A percentile compares a stretch with the other conserved stretches of the same genome.
Conservation (phyloP, 257 asterid genomes). For the Prunella vulgaris region DNA sequence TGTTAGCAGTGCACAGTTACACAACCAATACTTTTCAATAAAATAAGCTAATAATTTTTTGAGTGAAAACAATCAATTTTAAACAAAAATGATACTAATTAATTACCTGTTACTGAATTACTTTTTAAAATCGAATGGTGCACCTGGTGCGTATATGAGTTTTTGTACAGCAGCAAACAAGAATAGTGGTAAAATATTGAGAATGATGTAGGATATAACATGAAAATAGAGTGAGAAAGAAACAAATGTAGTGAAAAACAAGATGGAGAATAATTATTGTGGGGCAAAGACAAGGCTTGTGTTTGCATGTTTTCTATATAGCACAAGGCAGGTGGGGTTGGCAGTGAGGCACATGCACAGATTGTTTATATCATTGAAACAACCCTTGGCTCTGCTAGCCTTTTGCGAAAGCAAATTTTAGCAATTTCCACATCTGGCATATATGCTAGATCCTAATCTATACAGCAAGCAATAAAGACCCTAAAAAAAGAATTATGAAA, state of each 20-base stretch:
- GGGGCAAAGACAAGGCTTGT: constrained; percentile 12
- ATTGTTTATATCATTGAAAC: constrained; percentile 25
- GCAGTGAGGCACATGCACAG: constrained; percentile 24
- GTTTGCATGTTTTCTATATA: constrained; percentile 8
- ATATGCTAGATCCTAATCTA: constrained; percentile 8
- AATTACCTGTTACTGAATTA: too few relatives aligned
- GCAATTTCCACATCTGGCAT: constrained; percentile 31
- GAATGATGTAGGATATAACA: not conserved
- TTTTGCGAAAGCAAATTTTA: constrained; percentile 25
- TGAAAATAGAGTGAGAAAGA: not conserved
- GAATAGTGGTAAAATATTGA: not conserved
- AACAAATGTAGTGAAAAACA: not conserved
- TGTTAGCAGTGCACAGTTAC: not conserved
- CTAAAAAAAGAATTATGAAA: not conserved
- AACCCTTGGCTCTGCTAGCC: constrained; percentile 12
- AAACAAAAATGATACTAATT: too few relatives aligned
- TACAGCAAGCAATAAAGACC: constrained; percentile 20
- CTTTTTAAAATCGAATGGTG: too few relatives aligned
- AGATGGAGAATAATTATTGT: constrained; percentile 5
- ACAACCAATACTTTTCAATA: not conserved
- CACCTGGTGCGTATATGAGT: too few relatives aligned
- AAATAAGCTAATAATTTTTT: too few relatives aligned
- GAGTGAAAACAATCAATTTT: too few relatives aligned
- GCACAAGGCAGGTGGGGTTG: constrained; percentile 26
- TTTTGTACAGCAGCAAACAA: not conserved